Base-by-base conservation (phyloP, 1,284 basidiomycete species). In the Tilletia caries region DNA sequence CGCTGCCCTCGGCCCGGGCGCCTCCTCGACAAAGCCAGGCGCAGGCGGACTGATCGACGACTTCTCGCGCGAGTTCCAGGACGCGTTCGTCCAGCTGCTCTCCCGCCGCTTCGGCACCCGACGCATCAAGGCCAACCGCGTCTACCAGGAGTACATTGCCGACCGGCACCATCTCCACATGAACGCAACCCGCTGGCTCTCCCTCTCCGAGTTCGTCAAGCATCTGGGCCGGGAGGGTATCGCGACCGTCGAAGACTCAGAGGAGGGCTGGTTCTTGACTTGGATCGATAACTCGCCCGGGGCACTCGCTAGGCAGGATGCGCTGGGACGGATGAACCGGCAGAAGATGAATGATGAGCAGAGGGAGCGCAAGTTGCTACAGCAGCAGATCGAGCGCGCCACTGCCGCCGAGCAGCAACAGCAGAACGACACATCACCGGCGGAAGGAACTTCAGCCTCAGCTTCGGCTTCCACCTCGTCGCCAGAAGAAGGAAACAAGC, bases 151-250 rank as follows among this genome's bases (percentile, higher is more conserved):
- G 84, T 95, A 92, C 85, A 99, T 98, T 76, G 89, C 92, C 71
- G 95, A 98, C 85, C 95, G 95, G 84, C 84, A 88, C 66, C 96
- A 98, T 84, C 86, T 95, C 29, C 96, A 99, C 86, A 98, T 99
- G 96, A 99, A 99, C 85, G 87, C 95, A 4, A 98, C 96, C 12
- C 89, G 92, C 71, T 98, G 96, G 95, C 92, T 96, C 29, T 96
- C 95, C 12, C 87, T 98, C 71, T 92, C 92, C 13, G 95, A 96
- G 80, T 99, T 98, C 78, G 87, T 89, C 79, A 94, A 95, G 84
- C 89, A 95, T 79, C 87, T 99, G 34, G 95, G 96, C 2, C 88
- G 93, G 60, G 87, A 88, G 6, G 95, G 96, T 44, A 87, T 97
- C 64, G 92, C 91, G 2, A 88, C 91, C 74, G 96, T 97, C 27